These are phyloP conservation scores for Solanum pimpinellifolium DNA, from an alignment of 257 asterid genomes.

Conservation along the genomic window DNA sequence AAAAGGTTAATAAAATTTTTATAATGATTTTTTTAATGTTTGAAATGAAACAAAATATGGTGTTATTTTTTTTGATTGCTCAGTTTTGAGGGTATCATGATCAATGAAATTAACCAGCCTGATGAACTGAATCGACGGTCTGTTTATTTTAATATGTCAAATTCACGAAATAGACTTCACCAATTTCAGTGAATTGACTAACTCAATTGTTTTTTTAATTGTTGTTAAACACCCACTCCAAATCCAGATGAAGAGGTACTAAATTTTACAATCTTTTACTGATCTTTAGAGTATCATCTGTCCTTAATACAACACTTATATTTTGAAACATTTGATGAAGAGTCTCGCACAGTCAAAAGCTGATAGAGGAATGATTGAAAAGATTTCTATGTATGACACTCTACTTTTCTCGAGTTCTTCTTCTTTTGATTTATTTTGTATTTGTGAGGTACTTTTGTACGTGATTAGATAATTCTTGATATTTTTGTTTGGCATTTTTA, in stretches of 20 bases:
- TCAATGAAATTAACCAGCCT: slow-evolving; percentile 28
- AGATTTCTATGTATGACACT: slow-evolving; percentile 30
- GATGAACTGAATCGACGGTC: slow-evolving; percentile 35
- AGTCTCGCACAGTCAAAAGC: slow-evolving; percentile 34
- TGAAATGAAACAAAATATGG: neutral
- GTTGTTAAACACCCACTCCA: slow-evolving; percentile 22
- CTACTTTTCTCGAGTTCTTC: neutral
- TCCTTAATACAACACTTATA: neutral
- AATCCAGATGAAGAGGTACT: slow-evolving; percentile 35
- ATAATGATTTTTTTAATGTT: neutral
- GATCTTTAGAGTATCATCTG: neutral
- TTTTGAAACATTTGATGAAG: slow-evolving; percentile 28
- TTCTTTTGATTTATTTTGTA: neutral
- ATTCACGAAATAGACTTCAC: neutral
- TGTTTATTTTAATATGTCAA: neutral
- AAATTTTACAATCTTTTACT: neutral
- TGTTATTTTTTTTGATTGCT: neutral
- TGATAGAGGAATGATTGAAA: slow-evolving; percentile 49
- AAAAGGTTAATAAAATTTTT: slow-evolving; percentile 26
- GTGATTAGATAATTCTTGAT: neutral
- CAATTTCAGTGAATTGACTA: neutral
- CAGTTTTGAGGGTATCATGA: slow-evolving; percentile 58
- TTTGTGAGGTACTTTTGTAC: neutral
- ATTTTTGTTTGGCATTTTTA: neutral
- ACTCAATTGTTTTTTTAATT: neutral